Evolutionary conservation across 2,329 filamentous ascomycete species (phyloP), one percentile per base, ranked within the genome.

Genomic region (Exophiala spinifera): DNA sequence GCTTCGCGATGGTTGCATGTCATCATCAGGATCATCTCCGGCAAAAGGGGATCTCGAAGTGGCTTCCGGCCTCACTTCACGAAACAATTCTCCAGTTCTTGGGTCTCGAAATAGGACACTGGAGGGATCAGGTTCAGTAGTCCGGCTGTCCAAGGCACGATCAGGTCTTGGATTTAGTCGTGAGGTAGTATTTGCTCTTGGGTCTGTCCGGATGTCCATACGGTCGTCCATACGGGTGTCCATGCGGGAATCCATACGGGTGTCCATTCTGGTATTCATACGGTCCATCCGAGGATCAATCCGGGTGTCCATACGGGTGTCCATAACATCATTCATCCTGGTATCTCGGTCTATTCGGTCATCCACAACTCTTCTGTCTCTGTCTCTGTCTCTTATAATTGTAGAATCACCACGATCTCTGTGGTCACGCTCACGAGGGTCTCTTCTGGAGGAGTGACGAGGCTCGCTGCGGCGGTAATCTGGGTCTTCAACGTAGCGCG

Each of bases 1-100:
- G 47, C 48, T 53, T 36, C 59, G 53, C 14, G 56, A 33, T 3
- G 79, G 60, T 64, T 70, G 42, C n/a, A 25, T 64, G 69, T 71
- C 65, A 72, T 59, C 45, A 47, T 61, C 62, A 56, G 53, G 59
- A 28, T 61, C 54, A 43, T 63, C 60, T 28, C 55, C 59, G 51
- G 59, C 43, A 54, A 59, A 62, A 15, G 54, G 46, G 36, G 54
- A 51, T 42, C 57, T 55, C 43, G 57, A 53, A 15, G 52, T 36
- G 14, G 45, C 34, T 28, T 37, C 17, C 7, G n/a, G 23, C 19
- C 47, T 51, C 37, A 61, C 50, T 51, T 56, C 49, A n/a, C 53
- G 55, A 33, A 59, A 59, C 10, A 54, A 17, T 31, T 54, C 46
- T 59, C 59, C 59, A 28, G 59, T 61, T 11, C 21, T 43, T 17